phyloP scores from a whole-genome alignment of 495 filamentous ascomycete species.

The Thermothielavioides terrestris region DNA sequence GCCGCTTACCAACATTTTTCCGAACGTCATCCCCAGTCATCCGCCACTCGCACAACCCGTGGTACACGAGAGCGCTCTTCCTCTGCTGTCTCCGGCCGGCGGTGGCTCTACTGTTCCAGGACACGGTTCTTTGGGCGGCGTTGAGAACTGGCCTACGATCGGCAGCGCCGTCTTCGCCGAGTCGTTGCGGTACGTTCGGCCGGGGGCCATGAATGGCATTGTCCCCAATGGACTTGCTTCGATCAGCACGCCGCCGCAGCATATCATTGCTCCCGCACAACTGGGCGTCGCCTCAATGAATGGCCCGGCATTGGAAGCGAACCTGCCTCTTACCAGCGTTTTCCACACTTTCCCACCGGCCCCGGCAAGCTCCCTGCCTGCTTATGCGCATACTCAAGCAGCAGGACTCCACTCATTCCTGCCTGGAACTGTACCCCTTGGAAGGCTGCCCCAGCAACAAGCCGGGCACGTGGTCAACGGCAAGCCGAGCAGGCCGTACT shows the following conservation, averaged over 20 bases:
- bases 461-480: conserved; percentile 5
- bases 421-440: neutral
- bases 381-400: neutral
- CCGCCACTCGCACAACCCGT: neutral
- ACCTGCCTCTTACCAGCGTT: neutral
- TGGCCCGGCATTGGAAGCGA: neutral
- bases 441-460: neutral
- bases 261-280: neutral
- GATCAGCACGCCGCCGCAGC: neutral
- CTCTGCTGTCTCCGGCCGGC: neutral
- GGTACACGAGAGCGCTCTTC: neutral
- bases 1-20: conserved; percentile 20
- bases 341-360: neutral
- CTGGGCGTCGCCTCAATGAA: neutral
- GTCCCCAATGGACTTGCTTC: neutral
- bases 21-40: neutral
- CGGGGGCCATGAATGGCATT: neutral
- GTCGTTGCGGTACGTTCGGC: neutral
- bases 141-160: neutral
- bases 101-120: neutral
- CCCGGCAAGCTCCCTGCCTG: neutral
- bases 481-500: conserved; percentile 18
- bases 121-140: neutral
- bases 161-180: neutral
- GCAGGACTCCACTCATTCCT: conserved; percentile 11